These are phyloP conservation scores for Allium fistulosum DNA, from an alignment of 106 monocot species.

Conservation along the genomic window DNA sequence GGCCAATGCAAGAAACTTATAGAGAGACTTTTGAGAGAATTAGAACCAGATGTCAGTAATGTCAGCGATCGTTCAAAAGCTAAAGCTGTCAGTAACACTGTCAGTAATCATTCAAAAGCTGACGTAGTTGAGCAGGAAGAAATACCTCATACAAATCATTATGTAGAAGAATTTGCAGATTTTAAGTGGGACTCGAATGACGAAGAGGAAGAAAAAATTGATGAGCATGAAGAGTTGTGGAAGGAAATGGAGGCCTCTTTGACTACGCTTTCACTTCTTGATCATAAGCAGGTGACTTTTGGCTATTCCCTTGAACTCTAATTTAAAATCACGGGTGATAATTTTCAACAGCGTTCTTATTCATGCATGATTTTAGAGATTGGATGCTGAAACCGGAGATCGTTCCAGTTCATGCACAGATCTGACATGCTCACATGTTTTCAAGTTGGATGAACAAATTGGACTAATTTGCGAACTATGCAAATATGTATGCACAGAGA, in stretches of 20 bases:
- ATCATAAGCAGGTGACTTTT: constrained; percentile 34
- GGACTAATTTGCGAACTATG: constrained; percentile 52
- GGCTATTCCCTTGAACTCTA: too few relatives aligned
- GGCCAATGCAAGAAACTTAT: constrained; percentile 35
- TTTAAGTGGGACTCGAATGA: constrained; percentile 29
- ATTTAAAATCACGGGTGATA: too few relatives aligned
- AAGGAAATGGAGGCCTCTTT: constrained; percentile 68
- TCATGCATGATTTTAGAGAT: constrained; percentile 3
- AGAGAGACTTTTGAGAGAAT: constrained; percentile 30
- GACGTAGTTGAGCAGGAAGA: too few relatives aligned
- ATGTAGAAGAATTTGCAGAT: constrained; percentile 23
- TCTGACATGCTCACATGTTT: constrained; percentile 44
- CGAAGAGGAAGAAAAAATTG: constrained; percentile 16
- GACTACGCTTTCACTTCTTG: constrained; percentile 33
- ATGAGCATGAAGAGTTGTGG: constrained; percentile 66
- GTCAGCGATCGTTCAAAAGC: neutral
- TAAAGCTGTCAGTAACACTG: too few relatives aligned
- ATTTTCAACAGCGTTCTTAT: too few relatives aligned
- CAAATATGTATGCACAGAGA: constrained; percentile 45
- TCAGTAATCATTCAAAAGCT: too few relatives aligned
- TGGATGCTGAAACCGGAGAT: constrained; percentile 4
- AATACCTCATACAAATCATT: neutral
- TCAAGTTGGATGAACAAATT: constrained; percentile 48
- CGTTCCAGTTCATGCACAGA: too few relatives aligned
- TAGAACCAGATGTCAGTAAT: constrained; percentile 20